Conservation (phyloP, 2,329 filamentous ascomycete genomes). For the Epichloe aotearoae region DNA sequence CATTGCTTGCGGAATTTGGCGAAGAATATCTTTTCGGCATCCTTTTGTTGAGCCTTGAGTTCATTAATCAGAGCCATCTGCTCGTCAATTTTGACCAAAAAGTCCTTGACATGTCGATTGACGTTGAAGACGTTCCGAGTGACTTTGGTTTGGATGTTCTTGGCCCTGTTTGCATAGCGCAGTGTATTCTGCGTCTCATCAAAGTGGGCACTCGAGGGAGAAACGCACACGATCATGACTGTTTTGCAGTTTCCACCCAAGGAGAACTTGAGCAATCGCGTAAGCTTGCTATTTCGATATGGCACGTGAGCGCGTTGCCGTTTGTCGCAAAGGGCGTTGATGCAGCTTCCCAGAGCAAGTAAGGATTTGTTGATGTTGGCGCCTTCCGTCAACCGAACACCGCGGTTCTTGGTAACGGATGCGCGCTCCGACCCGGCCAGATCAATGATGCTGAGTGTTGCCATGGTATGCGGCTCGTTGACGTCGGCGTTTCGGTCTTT, state of each 20-base stretch:
- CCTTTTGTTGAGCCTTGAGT: slow-evolving; percentile 82
- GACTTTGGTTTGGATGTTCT: slow-evolving; percentile 99
- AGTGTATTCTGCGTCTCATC: slow-evolving; percentile 98
- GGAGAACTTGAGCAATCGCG: slow-evolving; percentile 88
- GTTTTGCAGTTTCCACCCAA: slow-evolving; percentile 97
- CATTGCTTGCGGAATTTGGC: slow-evolving; percentile 82
- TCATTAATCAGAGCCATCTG: slow-evolving; percentile 96
- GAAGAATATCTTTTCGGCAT: slow-evolving; percentile 70
- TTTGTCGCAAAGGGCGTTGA: slow-evolving; percentile 92
- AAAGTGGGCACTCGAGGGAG: slow-evolving; percentile 89
- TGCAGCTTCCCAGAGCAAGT: slow-evolving; percentile 87
- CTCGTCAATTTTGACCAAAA: slow-evolving; percentile 97
- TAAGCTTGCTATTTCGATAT: slow-evolving; percentile 96
- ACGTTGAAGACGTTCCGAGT: slow-evolving; percentile 99
- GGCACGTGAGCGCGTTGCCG: slow-evolving; percentile 88
- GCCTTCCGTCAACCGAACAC: slow-evolving; percentile 80
- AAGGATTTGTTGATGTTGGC: slow-evolving; percentile 99
- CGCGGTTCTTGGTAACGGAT: slow-evolving; percentile 91
- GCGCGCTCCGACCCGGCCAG: slow-evolving; percentile 90
- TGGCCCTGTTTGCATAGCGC: slow-evolving; percentile 91
- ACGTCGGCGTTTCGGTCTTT: slow-evolving; percentile 88
- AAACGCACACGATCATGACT: slow-evolving; percentile 98
- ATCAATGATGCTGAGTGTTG: slow-evolving; percentile 95
- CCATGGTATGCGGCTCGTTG: slow-evolving; percentile 94
- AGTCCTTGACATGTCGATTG: slow-evolving; percentile 97